These are phyloP conservation scores for Lipomyces yamadae DNA, from an alignment of 805 yeast genomes.

Conservation along the genomic window DNA sequence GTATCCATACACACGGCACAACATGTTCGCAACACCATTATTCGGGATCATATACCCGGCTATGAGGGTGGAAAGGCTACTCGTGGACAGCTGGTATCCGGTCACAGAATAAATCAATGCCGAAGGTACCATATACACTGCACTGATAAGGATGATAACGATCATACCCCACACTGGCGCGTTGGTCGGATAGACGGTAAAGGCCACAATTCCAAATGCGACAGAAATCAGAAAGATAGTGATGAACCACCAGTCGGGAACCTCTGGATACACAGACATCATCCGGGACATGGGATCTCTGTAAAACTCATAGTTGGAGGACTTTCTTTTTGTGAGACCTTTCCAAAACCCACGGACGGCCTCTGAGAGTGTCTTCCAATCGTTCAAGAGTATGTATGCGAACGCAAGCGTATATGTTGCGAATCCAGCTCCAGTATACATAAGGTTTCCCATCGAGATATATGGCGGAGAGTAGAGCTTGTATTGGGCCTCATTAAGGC, in stretches of 20 bases:
- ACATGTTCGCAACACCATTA: constrained; percentile 56
- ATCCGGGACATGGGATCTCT: constrained; percentile 52
- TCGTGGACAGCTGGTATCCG: constrained; percentile 62
- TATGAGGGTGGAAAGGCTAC: constrained; percentile 66
- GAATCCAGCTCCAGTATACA: constrained; percentile 57
- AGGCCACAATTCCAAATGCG: too few relatives aligned
- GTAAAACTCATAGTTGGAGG: not conserved
- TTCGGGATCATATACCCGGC: constrained; percentile 66
- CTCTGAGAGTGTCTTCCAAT: constrained; percentile 40
- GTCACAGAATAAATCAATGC: constrained; percentile 68
- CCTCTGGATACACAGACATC: constrained; percentile 54
- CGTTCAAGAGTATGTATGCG: constrained; percentile 52
- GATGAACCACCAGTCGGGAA: too few relatives aligned
- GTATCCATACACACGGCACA: constrained; percentile 62
- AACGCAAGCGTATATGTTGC: constrained; percentile 59
- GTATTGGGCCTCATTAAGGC: constrained; percentile 56
- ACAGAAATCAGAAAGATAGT: too few relatives aligned
- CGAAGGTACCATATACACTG: constrained; percentile 64
- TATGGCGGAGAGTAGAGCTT: constrained; percentile 65
- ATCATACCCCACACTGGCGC: constrained; percentile 70
- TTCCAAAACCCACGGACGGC: constrained; percentile 8
- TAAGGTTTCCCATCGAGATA: constrained; percentile 56
- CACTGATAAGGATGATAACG: constrained; percentile 59
- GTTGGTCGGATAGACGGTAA: constrained; percentile 41
- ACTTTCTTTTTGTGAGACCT: constrained; percentile 3